Percentiles rank a stretch among this genome's conserved stretches.
Evolutionary conservation across 495 filamentous ascomycete genomes (phyloP).

Genomic region (Diplogelasinospora grovesii): DNA sequence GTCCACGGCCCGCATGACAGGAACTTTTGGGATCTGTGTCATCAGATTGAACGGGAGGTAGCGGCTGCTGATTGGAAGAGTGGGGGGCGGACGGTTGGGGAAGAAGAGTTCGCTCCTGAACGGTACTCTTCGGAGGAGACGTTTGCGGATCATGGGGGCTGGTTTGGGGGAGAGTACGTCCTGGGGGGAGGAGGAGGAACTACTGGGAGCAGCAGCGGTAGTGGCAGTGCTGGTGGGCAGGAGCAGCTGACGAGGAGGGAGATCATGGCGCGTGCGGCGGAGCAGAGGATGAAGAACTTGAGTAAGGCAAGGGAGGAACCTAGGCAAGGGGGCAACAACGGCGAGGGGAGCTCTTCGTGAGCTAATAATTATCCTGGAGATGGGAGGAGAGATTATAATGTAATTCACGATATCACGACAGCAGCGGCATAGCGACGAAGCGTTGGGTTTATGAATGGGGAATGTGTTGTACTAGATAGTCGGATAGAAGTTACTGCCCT

Average conservation of each 20-base stretch:
- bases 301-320: constrained; percentile 29
- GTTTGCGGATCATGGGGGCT: constrained; percentile 70
- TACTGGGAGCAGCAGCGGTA: too few relatives aligned
- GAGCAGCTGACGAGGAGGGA: constrained; percentile 50
- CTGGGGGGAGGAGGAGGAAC: too few relatives aligned
- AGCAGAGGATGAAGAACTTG: constrained; percentile 60
- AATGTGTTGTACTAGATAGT: too few relatives aligned
- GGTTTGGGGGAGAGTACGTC: constrained; percentile 83
- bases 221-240: constrained; percentile 12
- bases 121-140: constrained; percentile 43
- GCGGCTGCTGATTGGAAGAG: constrained; percentile 66
- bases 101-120: constrained; percentile 56
- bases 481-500: too few relatives aligned
- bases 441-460: too few relatives aligned
- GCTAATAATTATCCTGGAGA: too few relatives aligned
- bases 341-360: constrained; percentile 1
- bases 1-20: constrained; percentile 77
- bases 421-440: too few relatives aligned
- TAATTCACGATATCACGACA: too few relatives aligned
- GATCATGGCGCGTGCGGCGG: constrained; percentile 65
- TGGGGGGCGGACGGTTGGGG: constrained; percentile 57
- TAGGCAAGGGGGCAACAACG: background rate
- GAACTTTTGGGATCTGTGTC: constrained; percentile 81
- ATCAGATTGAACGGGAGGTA: constrained; percentile 82
- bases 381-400: too few relatives aligned